Conservation (phyloP, 495 filamentous ascomycete genomes). For the Aspergillus conjunctus region DNA sequence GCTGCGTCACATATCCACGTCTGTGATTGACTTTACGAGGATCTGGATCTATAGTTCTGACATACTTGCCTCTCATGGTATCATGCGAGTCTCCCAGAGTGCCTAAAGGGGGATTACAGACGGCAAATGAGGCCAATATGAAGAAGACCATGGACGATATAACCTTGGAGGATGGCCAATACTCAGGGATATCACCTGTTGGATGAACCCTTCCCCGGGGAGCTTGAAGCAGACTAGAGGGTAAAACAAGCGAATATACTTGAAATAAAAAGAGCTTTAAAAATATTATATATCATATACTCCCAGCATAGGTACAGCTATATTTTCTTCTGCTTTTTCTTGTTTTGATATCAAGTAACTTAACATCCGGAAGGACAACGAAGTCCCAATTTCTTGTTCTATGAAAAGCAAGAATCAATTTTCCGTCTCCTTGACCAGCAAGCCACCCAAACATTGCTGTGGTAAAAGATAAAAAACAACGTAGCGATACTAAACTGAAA, state of each 20-base stretch:
- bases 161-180: conserved; percentile 22
- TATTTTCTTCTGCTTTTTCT: background rate
- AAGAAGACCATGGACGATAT: conserved; percentile 24
- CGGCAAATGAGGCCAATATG: conserved; percentile 39
- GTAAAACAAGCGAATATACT: too few species aligned
- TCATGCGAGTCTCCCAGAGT: conserved; percentile 43
- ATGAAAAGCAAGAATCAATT: background rate
- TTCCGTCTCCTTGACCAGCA: background rate
- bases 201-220: too few species aligned
- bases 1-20: conserved; percentile 17
- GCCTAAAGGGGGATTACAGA: conserved; percentile 43
- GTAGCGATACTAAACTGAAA: too few species aligned
- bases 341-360: background rate
- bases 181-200: too few species aligned
- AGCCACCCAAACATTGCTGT: conserved; percentile 1
- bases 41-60: conserved; percentile 28
- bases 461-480: background rate
- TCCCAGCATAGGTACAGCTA: background rate
- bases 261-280: too few species aligned
- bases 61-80: conserved; percentile 34
- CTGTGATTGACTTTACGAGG: conserved; percentile 31
- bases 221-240: too few species aligned
- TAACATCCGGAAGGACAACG: conserved; percentile 1
- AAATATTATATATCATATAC: too few species aligned
- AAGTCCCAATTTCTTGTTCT: conserved; percentile 11